Evolutionary conservation across 768 basidiomycete genomes (phyloP), one percentile per base, ranked within the genome.

Genomic region (Naganishia onofrii): DNA sequence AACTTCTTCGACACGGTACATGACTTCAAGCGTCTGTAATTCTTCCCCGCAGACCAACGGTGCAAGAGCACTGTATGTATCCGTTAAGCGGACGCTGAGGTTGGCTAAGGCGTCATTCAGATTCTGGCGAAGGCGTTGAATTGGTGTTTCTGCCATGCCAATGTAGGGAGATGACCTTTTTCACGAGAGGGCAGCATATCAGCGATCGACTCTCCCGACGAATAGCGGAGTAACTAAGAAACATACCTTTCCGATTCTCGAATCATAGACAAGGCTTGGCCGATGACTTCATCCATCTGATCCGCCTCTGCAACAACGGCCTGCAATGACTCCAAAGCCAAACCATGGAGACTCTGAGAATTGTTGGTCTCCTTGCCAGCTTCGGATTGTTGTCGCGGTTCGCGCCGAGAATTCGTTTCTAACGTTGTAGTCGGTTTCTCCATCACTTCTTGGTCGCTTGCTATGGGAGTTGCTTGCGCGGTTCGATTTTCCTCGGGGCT

Each of bases 201-300:
- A 58, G 32, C 23, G 21, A n/a, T 8, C 3, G 23, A 2, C 31
- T 23, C 12, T 15, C 8, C 17, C 21, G 34, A 58, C 7, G 23
- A 3, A 4, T 19, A 21, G n/a, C 31, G 15, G 31, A 32, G 54
- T 28, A 32, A 26, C 17, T 17, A n/a, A 23, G 12, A 26, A 21
- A 60, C 56, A 4, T 32, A 42, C 64, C 44, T 51, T 29, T 69
- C 56, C 9, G 68, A 54, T 21, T 66, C 64, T 29, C 48, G 31
- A 6, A 66, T 32, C 52, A 66, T 28, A 5, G 34, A 29, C 60
- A 70, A 54, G 5, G 64, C 70, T n/a, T 29, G 44, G 15, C 48
- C 64, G n/a, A 66, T 57, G n/a, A 66, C 48, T 32, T 55, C 34
- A 48, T 70, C 70, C 53, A 70, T 44, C 38, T 42, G 44, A 21